Evolutionary conservation across 2,329 filamentous ascomycete genomes (phyloP), one percentile per base, ranked within the genome.

Genomic region (Hypoxylon rubiginosum): DNA sequence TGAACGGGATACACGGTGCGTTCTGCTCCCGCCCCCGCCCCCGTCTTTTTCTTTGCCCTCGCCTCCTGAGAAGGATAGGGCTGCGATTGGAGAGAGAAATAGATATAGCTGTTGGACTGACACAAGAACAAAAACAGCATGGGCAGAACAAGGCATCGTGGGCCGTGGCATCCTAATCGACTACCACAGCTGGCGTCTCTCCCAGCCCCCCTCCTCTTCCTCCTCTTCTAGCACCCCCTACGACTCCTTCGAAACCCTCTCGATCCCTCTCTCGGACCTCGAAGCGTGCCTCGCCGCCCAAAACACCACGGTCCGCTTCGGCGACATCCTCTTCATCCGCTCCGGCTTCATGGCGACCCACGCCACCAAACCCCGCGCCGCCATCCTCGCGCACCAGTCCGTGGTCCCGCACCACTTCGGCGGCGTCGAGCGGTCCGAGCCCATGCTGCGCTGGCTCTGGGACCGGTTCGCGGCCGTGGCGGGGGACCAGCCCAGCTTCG

Each of bases 121-220:
- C 46, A 58, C 39, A 13, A 2, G 8, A 24, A 4, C 21, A 11
- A 32, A 11, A 32, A 69, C 54, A 82, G 82, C 81, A 0, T 87
- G 83, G 83, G 76, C 83, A 4, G 81, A 85, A 62, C 72, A 82
- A 52, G 86, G 86, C 11, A 88, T 89, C 56, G 84, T 86, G 0
- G 86, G 86, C 6, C 78, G 86, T 0, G 86, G 85, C 3, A 78
- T 88, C 2, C 73, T 88, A 24, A 72, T 88, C 32, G 86, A 88
- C 71, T 84, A 85, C 66, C 82, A 84, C 73, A 73, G 76, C 67
- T 86, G 83, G 83, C 77, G 81, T 6, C 71, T 79, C 26, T 75
- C 79, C 9, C 78, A 84, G 39, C 71, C 76, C 11, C 61, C 73
- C 45, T 58, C 71, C 46, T 67, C 69, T 30, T 43, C 72, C 15